Evolutionary conservation across 75 land plant genomes (phyloP).

Genomic region (Pinus tabuliformis): DNA sequence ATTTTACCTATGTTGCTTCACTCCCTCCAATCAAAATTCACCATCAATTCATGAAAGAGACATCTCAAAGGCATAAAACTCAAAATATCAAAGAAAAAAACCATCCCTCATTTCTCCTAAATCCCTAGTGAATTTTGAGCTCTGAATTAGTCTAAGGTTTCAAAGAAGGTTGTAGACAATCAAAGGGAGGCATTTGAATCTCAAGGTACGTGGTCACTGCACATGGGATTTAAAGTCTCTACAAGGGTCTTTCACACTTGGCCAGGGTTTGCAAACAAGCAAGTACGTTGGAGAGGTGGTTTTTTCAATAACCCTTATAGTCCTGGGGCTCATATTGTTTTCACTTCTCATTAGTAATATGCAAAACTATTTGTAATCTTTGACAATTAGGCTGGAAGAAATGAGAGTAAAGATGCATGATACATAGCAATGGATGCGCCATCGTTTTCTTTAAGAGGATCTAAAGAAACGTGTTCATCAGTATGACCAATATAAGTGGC

Average conservation of each 20-base stretch:
- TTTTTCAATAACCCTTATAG: slow-evolving; percentile 61
- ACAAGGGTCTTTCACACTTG: slow-evolving; percentile 49
- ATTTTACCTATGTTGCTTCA: too few species aligned
- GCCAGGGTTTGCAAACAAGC: slow-evolving; percentile 66
- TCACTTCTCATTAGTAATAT: slow-evolving; percentile 76
- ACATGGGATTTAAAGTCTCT: too few species aligned
- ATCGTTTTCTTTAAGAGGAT: slow-evolving; percentile 59
- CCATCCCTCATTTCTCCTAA: too few species aligned
- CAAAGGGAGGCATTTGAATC: too few species aligned
- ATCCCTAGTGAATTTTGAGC: too few species aligned
- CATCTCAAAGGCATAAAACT: too few species aligned
- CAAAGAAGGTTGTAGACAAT: too few species aligned
- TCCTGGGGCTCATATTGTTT: slow-evolving; percentile 70
- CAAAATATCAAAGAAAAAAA: too few species aligned
- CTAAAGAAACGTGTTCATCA: slow-evolving; percentile 52
- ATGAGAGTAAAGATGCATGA: slow-evolving; percentile 70
- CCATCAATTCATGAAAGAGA: too few species aligned
- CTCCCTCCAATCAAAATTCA: too few species aligned
- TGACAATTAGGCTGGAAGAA: slow-evolving; percentile 61
- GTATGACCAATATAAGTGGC: slow-evolving; percentile 69
- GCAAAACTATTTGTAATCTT: slow-evolving; percentile 70
- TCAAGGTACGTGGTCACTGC: too few species aligned
- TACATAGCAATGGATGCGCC: slow-evolving; percentile 74
- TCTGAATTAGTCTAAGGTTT: too few species aligned
- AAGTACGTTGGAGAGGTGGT: slow-evolving; percentile 62